Evolutionary conservation across 768 basidiomycete species (phyloP), one percentile per base, ranked within the genome.

Genomic region (Phylloporus sp.): DNA sequence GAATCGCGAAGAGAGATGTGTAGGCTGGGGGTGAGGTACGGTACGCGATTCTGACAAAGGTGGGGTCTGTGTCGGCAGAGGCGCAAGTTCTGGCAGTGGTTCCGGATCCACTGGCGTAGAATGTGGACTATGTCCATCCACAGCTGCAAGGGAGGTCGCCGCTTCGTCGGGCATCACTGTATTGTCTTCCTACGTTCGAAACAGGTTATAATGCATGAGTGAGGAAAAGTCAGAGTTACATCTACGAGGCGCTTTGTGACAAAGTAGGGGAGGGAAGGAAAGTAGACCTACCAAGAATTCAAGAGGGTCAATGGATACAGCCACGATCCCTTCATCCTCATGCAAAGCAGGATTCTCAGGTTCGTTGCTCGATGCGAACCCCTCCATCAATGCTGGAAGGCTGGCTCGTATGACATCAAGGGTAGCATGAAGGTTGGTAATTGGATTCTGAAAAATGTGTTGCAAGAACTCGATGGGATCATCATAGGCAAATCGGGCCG

Each of bases 381-480:
- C 54, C 44, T 62, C 62, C 49, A 58, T 54, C n/a, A 68, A 37
- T 15, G 57, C 59, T 9, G 66, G 66, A 39, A 69, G 59, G 38
- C 57, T 67, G 26, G 57, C 65, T 26, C 61, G 56, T 52, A 67
- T 57, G 62, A 57, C 41, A 63, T 69, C 44, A 66, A 65, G 33
- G 31, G 63, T 29, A 64, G 75, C 65, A 71, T 79, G 48, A 67
- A 66, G 28, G 55, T 80, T 50, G 69, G 78, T 42, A 57, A 66
- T 37, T 55, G 74, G 57, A 57, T 78, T 42, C 57, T 77, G 55
- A 67, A 81, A 56, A 68, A 80, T 70, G 64, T 74, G 50, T 57
- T 79, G 49, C 69, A 81, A 59, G 70, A 73, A 49, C 67, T 78
- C 32, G 47, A 70, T 45, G 47, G 68, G 52, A 44, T 68, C 57